phyloP scores from a whole-genome alignment of 345 rosid species.

The Moringa oleifera region DNA sequence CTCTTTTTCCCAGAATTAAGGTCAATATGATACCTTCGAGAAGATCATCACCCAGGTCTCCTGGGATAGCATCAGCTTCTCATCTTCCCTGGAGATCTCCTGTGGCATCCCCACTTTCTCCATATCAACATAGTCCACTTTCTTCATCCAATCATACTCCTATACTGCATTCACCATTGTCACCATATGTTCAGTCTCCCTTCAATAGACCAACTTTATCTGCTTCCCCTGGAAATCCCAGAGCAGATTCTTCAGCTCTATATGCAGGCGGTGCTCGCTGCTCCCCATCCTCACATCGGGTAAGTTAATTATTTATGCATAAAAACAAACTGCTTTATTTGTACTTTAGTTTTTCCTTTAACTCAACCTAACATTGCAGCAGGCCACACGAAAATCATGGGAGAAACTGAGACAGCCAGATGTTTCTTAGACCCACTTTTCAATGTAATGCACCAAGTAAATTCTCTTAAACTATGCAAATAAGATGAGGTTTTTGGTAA shows the following conservation, averaged over 20 bases:
- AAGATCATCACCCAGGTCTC: constrained; percentile 37
- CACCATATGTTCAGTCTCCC: constrained; percentile 44
- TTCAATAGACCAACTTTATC: constrained; percentile 37
- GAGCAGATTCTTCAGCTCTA: constrained; percentile 23
- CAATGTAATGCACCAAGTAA: neutral
- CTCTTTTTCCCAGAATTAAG: constrained; percentile 33
- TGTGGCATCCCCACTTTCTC: constrained; percentile 37
- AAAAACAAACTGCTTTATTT: neutral
- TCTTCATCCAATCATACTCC: constrained; percentile 41
- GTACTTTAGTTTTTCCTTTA: neutral
- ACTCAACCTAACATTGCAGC: constrained; percentile 7
- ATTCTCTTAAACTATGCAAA: neutral
- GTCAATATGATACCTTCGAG: constrained; percentile 40
- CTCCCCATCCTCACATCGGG: constrained; percentile 33
- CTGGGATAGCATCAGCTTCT: constrained; percentile 25
- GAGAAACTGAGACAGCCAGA: constrained; percentile 31
- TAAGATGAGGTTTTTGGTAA: neutral
- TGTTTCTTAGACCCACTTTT: constrained; percentile 4
- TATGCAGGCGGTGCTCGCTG: constrained; percentile 9
- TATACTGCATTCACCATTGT: constrained; percentile 46
- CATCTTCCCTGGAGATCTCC: constrained; percentile 27
- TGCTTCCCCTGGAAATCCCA: constrained; percentile 40
- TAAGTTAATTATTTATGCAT: constrained; percentile 8
- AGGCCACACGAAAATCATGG: constrained; percentile 48
- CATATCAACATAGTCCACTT: constrained; percentile 34